Conservation (phyloP, 768 basidiomycete genomes). For the Tulasnella sp. region DNA sequence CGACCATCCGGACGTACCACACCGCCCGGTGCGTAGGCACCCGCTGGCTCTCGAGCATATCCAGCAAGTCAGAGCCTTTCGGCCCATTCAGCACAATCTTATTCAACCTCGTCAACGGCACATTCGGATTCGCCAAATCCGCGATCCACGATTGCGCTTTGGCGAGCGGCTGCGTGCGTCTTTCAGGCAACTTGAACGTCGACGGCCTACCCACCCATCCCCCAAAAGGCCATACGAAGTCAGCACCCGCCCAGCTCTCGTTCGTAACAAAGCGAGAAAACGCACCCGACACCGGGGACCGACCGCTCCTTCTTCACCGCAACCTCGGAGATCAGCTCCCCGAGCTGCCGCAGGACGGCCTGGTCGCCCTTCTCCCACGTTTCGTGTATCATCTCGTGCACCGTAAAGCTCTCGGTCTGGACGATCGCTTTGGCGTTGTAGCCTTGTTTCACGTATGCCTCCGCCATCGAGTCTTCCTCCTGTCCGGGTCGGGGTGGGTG, state of each 20-base stretch:
- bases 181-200: slow-evolving; percentile 66
- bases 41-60: slow-evolving; percentile 60
- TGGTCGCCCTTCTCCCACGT: slow-evolving; percentile 42
- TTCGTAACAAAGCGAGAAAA: slow-evolving; percentile 8
- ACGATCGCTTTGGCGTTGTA: slow-evolving; percentile 31
- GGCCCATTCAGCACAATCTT: slow-evolving; percentile 80
- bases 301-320: slow-evolving; percentile 49
- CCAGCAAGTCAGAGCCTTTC: slow-evolving; percentile 73
- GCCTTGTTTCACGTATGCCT: slow-evolving; percentile 52
- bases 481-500: slow-evolving; percentile 62
- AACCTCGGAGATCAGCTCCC: slow-evolving; percentile 56
- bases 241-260: not conserved
- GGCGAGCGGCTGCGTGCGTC: slow-evolving; percentile 67
- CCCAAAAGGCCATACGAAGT: not conserved
- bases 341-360: slow-evolving; percentile 44
- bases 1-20: slow-evolving; percentile 79
- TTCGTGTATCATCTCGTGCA: slow-evolving; percentile 18
- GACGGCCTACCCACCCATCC: slow-evolving; percentile 36
- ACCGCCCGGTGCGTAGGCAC: slow-evolving; percentile 72
- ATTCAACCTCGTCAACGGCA: slow-evolving; percentile 63
- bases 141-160: slow-evolving; percentile 75
- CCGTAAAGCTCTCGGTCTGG: slow-evolving; percentile 18
- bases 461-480: slow-evolving; percentile 61
- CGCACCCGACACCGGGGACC: slow-evolving; percentile 52
- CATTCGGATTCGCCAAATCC: slow-evolving; percentile 66